phyloP scores from a whole-genome alignment of 768 basidiomycete species.

The Scleroderma citrinum region DNA sequence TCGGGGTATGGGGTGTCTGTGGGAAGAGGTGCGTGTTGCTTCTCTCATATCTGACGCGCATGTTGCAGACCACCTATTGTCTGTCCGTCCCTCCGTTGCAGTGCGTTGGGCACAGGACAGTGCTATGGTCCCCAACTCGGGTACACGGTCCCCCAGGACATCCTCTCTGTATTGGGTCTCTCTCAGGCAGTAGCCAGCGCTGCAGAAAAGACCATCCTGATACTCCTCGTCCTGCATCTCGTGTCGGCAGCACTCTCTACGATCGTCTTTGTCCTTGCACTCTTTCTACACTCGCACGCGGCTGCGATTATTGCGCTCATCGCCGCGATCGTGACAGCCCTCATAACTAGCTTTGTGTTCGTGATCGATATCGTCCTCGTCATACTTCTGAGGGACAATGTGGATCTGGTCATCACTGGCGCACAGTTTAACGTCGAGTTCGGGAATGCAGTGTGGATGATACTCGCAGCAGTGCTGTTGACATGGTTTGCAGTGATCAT shows the following conservation, averaged over 20 bases:
- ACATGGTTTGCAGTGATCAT: slow-evolving; percentile 57
- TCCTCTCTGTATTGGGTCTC: slow-evolving; percentile 40
- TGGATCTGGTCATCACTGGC: slow-evolving; percentile 32
- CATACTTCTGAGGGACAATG: slow-evolving; percentile 40
- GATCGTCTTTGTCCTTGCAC: slow-evolving; percentile 43
- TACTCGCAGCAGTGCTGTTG: slow-evolving; percentile 46
- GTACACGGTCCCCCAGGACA: slow-evolving; percentile 50
- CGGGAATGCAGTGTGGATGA: slow-evolving; percentile 74
- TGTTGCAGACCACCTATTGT: not conserved
- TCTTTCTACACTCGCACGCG: slow-evolving; percentile 54
- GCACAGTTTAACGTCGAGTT: slow-evolving; percentile 43
- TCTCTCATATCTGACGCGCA: not conserved
- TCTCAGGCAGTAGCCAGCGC: slow-evolving; percentile 38
- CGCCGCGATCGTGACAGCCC: slow-evolving; percentile 47
- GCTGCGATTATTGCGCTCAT: slow-evolving; percentile 56
- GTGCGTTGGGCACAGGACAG: slow-evolving; percentile 18
- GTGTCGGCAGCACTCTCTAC: slow-evolving; percentile 56
- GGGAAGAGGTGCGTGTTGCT: slow-evolving; percentile 39
- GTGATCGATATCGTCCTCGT: slow-evolving; percentile 61
- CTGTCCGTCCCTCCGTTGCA: slow-evolving; percentile 6
- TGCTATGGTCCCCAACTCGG: slow-evolving; percentile 67
- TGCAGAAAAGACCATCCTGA: slow-evolving; percentile 44
- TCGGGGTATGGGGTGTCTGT: slow-evolving; percentile 85
- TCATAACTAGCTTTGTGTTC: slow-evolving; percentile 50
- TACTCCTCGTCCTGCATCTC: slow-evolving; percentile 65